Conservation (phyloP, 805 yeast genomes). For the Millerozyma miso region DNA sequence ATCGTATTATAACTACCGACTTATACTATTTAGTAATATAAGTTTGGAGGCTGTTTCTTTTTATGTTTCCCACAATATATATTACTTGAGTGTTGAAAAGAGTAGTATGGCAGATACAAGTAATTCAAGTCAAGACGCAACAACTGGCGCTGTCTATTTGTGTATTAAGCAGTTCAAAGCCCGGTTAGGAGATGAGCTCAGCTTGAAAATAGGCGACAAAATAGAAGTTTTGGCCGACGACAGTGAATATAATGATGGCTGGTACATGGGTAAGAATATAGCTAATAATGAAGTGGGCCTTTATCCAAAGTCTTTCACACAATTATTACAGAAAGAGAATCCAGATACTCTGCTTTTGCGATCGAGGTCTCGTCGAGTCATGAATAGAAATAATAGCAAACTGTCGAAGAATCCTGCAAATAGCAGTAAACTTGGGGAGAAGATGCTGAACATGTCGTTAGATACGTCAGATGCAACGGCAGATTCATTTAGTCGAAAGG, state of each 20-base stretch:
- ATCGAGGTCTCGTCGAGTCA: slow-evolving; percentile 53
- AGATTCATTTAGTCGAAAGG: neutral
- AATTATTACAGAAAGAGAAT: slow-evolving; percentile 28
- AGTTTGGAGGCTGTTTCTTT: neutral
- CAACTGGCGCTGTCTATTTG: slow-evolving; percentile 30
- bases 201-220: slow-evolving; percentile 75
- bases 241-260: slow-evolving; percentile 90
- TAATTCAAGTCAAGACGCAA: slow-evolving; percentile 5
- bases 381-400: slow-evolving; percentile 10
- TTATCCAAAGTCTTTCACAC: slow-evolving; percentile 88
- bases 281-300: slow-evolving; percentile 74
- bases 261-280: slow-evolving; percentile 89
- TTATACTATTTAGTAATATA: neutral
- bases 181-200: slow-evolving; percentile 85
- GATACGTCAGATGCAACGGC: neutral
- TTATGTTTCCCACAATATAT: neutral
- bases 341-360: slow-evolving; percentile 16
- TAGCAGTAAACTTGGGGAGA: slow-evolving; percentile 5
- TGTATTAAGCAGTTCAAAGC: slow-evolving; percentile 87
- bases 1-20: neutral
- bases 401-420: neutral
- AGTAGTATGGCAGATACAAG: neutral
- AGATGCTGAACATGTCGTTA: slow-evolving; percentile 5
- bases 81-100: neutral
- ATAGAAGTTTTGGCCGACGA: slow-evolving; percentile 90